Evolutionary conservation across 805 yeast species (phyloP).

Genomic region (Ogataea methanolica): DNA sequence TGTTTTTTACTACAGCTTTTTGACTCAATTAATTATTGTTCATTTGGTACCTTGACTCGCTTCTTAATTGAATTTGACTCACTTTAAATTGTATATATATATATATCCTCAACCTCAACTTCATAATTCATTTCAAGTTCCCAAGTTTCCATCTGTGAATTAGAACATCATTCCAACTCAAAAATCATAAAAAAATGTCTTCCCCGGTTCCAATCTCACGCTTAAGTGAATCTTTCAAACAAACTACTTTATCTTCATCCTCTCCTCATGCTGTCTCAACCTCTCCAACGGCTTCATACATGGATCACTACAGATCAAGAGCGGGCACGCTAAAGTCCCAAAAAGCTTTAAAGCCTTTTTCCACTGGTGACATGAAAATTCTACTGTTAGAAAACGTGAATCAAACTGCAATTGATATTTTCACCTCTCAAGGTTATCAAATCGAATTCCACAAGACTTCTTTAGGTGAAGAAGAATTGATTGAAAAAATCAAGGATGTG

Average conservation of each 20-base stretch:
- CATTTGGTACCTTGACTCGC: no score
- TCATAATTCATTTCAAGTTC: neutral
- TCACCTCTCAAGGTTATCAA: slow-evolving; percentile 90
- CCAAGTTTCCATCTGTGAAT: neutral
- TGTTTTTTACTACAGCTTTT: no score
- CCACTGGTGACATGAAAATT: slow-evolving; percentile 92
- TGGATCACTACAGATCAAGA: slow-evolving; percentile 45
- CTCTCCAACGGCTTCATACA: slow-evolving; percentile 69
- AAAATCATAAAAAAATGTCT: slow-evolving; percentile 39
- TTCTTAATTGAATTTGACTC: no score
- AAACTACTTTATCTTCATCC: slow-evolving; percentile 36
- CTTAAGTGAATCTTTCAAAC: slow-evolving; percentile 51
- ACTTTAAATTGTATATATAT: no score
- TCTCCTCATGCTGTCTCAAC: slow-evolving; percentile 75
- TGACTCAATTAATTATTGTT: no score
- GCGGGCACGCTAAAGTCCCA: slow-evolving; percentile 42
- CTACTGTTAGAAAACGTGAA: slow-evolving; percentile 90
- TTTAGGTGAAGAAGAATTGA: slow-evolving; percentile 86
- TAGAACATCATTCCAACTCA: no score
- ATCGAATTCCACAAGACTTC: slow-evolving; percentile 91
- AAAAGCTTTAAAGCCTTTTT: slow-evolving; percentile 86
- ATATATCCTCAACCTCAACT: no score
- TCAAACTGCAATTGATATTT: slow-evolving; percentile 82
- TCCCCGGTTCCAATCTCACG: slow-evolving; percentile 62
- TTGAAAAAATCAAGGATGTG: slow-evolving; percentile 87